Percentiles rank a stretch among this genome's conserved stretches.
phyloP scores from a whole-genome alignment of 352 stramenopile genomes.

The Phytophthora pseudosyringae region DNA sequence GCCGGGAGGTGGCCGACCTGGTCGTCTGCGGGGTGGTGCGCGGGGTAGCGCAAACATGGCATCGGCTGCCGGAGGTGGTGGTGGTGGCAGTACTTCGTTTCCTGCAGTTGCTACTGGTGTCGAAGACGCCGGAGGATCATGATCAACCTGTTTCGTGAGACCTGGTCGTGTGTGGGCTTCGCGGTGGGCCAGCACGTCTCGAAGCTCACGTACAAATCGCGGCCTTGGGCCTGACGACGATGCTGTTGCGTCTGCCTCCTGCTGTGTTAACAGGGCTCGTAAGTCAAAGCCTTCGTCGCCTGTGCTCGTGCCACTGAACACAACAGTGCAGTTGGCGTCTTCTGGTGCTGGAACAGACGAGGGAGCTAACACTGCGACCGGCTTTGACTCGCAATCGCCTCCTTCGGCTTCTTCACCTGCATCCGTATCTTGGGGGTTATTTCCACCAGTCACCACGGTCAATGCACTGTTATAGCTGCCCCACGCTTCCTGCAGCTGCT shows the following conservation, averaged over 20 bases:
- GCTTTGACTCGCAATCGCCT: conserved; percentile 4
- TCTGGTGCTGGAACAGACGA: conserved; percentile 8
- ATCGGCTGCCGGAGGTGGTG: conserved; percentile 12
- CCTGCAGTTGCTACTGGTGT: neutral
- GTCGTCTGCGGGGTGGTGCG: conserved; percentile 15
- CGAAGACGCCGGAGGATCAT: conserved; percentile 24
- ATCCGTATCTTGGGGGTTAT: conserved; percentile 1
- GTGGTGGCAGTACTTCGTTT: conserved; percentile 1
- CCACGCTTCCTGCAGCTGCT: conserved; percentile 38
- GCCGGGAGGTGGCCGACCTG: conserved; percentile 5
- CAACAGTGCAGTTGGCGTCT: conserved; percentile 47
- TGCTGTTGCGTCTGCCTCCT: conserved; percentile 20
- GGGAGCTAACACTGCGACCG: neutral
- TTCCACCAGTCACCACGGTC: conserved; percentile 3
- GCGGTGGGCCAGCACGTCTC: conserved; percentile 58
- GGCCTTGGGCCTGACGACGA: conserved; percentile 22
- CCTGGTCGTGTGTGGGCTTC: conserved; percentile 32
- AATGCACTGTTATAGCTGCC: conserved; percentile 28
- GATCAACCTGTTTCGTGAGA: conserved; percentile 53
- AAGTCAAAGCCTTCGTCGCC: conserved; percentile 73
- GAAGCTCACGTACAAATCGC: conserved; percentile 59
- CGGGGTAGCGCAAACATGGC: conserved; percentile 27
- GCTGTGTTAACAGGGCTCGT: conserved; percentile 44
- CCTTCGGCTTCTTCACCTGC: neutral
- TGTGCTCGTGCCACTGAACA: conserved; percentile 81